A percentile compares a stretch with the other conserved stretches of the same genome.
These are phyloP conservation scores for Chiua virens DNA, from an alignment of 768 basidiomycete genomes.

Conservation along the genomic window DNA sequence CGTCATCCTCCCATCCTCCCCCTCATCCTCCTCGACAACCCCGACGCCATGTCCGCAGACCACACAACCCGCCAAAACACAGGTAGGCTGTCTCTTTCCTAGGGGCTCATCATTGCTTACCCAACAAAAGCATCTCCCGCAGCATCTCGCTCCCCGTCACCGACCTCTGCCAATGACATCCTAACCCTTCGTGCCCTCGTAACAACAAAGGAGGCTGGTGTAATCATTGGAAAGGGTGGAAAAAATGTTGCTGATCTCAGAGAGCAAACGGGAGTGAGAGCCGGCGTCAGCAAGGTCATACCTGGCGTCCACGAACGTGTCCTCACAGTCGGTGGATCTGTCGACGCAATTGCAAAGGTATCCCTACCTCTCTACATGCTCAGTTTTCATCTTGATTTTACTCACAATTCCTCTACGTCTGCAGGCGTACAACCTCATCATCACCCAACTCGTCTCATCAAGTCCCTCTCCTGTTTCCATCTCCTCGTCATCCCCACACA, in stretches of 20 bases:
- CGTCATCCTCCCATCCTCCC: constrained; percentile 7
- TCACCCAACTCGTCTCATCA: constrained; percentile 83
- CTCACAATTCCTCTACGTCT: constrained; percentile 14
- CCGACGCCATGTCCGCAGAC: constrained; percentile 63
- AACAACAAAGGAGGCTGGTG: constrained; percentile 94
- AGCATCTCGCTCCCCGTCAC: constrained; percentile 75
- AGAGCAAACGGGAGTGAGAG: constrained; percentile 94
- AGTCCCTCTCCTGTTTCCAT: constrained; percentile 71
- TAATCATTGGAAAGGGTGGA: constrained; percentile 95
- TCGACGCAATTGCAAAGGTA: constrained; percentile 92
- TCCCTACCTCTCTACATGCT: constrained; percentile 12
- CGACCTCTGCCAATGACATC: constrained; percentile 60
- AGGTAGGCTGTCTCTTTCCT: constrained; percentile 39
- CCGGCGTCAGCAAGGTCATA: constrained; percentile 98
- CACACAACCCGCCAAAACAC: constrained; percentile 53
- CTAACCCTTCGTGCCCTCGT: constrained; percentile 94
- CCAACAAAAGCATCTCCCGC: constrained; percentile 50
- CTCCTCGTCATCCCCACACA: constrained; percentile 63
- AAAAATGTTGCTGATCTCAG: constrained; percentile 97
- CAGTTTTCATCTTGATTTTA: not conserved
- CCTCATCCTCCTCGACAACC: constrained; percentile 30
- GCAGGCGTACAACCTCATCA: constrained; percentile 94
- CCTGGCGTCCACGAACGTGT: constrained; percentile 97
- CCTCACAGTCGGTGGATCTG: constrained; percentile 88
- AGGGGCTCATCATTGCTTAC: constrained; percentile 11